Evolutionary conservation across 179 eudicot genomes (phyloP).

Genomic region (Silene vulgaris): DNA sequence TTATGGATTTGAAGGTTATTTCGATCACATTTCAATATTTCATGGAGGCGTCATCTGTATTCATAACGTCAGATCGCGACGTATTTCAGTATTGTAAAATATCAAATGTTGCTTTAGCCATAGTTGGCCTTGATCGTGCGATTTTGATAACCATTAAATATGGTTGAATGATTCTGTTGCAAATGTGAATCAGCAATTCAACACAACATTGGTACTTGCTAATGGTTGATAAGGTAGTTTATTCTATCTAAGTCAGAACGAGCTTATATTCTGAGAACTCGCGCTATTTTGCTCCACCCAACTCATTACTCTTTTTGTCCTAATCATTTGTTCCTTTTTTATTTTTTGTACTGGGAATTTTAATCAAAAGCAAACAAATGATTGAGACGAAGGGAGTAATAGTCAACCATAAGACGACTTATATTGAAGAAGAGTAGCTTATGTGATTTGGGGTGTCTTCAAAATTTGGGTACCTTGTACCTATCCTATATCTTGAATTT

Average conservation of each 20-base stretch:
- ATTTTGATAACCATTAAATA: not conserved
- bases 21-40: not conserved
- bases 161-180: not conserved
- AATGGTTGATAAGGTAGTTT: not conserved
- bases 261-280: no score
- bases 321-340: no score
- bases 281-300: no score
- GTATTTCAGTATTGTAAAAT: not conserved
- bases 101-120: not conserved
- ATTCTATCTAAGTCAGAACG: no score
- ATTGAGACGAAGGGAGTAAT: no score
- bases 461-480: not conserved
- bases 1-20: not conserved
- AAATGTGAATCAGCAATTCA: not conserved
- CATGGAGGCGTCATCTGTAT: no score
- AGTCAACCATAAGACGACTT: no score
- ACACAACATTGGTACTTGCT: not conserved
- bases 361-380: no score
- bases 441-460: not conserved
- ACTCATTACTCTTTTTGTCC: no score
- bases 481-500: slow-evolving; percentile 1
- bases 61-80: no score
- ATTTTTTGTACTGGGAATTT: no score
- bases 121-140: not conserved
- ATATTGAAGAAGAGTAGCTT: not conserved